phyloP scores from a whole-genome alignment of 306 rosid genomes.

The Trichosanthes truncata region DNA sequence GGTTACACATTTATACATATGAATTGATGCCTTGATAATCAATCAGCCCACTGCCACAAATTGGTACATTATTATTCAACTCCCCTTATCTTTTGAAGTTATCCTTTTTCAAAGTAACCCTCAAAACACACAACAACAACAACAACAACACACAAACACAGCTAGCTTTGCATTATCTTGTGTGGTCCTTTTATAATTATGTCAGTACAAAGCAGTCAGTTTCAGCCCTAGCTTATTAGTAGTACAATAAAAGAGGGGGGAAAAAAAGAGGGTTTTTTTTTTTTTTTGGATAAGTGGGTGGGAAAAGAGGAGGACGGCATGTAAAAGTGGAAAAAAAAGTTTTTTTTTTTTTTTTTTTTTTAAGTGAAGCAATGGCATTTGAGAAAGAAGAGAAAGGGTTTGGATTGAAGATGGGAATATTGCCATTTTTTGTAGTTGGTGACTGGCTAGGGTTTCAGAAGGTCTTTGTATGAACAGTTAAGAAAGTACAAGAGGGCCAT shows the following conservation, averaged over 20 bases:
- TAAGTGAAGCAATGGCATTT: constrained; percentile 2
- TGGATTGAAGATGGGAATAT: neutral
- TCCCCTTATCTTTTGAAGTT: constrained; percentile 35
- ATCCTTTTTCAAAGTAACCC: constrained; percentile 81
- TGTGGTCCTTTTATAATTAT: constrained; percentile 71
- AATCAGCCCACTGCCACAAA: neutral
- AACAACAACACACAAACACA: constrained; percentile 4
- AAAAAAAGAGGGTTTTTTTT: neutral
- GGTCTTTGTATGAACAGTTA: constrained; percentile 9
- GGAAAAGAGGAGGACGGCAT: constrained; percentile 37
- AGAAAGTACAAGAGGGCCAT: neutral
- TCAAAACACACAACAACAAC: constrained; percentile 19
- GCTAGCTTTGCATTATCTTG: constrained; percentile 30
- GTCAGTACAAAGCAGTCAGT: constrained; percentile 45
- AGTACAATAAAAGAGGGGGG: neutral
- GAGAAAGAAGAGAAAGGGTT: neutral
- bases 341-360: neutral
- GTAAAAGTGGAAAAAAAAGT: constrained; percentile 58
- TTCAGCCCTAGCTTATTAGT: constrained; percentile 1
- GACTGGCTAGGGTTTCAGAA: constrained; percentile 48
- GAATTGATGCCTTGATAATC: neutral
- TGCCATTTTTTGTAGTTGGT: constrained; percentile 21
- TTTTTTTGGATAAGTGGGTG: constrained; percentile 24
- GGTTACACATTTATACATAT: neutral
- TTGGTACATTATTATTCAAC: neutral